Evolutionary conservation across 2,329 filamentous ascomycete species (phyloP).

Genomic region (Mycosphaerelloides madeirae): DNA sequence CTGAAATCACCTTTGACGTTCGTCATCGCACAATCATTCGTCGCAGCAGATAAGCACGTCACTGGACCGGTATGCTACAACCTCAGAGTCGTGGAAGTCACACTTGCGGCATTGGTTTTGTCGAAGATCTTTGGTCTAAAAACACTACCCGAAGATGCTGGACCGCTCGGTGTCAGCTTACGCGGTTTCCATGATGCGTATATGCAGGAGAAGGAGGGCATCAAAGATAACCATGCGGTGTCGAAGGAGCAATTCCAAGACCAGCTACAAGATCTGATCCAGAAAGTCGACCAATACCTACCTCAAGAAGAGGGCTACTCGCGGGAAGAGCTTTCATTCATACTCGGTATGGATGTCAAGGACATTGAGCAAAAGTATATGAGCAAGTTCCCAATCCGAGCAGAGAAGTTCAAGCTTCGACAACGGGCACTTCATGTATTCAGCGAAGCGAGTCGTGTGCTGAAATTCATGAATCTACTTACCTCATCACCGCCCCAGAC

Average conservation of each 20-base stretch:
- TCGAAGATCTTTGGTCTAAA: slow-evolving; percentile 57
- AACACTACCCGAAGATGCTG: slow-evolving; percentile 68
- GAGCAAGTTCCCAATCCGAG: slow-evolving; percentile 82
- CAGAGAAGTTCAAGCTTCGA: slow-evolving; percentile 79
- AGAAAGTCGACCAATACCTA: slow-evolving; percentile 65
- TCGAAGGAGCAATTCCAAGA: slow-evolving; percentile 43
- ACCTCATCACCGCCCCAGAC: slow-evolving; percentile 36
- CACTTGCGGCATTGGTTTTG: slow-evolving; percentile 69
- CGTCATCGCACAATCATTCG: slow-evolving; percentile 89
- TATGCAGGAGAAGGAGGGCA: slow-evolving; percentile 54
- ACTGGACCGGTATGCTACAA: slow-evolving; percentile 95
- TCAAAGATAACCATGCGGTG: slow-evolving; percentile 46
- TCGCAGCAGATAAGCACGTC: slow-evolving; percentile 89
- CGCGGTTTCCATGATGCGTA: slow-evolving; percentile 82
- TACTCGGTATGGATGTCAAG: slow-evolving; percentile 63
- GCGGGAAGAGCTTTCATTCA: slow-evolving; percentile 71
- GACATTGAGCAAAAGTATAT: slow-evolving; percentile 76
- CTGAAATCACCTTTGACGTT: slow-evolving; percentile 82
- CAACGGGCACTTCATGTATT: slow-evolving; percentile 90
- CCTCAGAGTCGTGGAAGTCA: slow-evolving; percentile 91
- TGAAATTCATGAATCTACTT: slow-evolving; percentile 77
- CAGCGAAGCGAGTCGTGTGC: slow-evolving; percentile 78
- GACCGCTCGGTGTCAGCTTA: slow-evolving; percentile 76
- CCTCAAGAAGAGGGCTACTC: slow-evolving; percentile 80
- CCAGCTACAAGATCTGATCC: slow-evolving; percentile 70